phyloP scores from a whole-genome alignment of 345 rosid species.

The Brassica napus region DNA sequence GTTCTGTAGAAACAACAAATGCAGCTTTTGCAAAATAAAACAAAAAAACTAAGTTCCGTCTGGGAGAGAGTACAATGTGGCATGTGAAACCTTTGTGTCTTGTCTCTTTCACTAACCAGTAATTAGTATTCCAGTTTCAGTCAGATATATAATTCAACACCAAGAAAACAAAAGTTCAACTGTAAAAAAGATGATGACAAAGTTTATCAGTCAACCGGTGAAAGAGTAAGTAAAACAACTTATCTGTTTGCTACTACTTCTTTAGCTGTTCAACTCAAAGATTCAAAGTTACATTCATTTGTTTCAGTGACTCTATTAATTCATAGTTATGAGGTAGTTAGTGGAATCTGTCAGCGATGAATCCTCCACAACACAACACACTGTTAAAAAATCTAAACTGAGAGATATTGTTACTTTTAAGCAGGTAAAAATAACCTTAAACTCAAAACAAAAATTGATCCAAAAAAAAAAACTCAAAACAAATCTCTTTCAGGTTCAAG shows the following conservation, averaged over 20 bases:
- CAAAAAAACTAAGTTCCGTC: conserved; percentile 22
- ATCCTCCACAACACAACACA: not conserved
- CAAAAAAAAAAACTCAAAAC: not conserved
- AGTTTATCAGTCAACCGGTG: conserved; percentile 1
- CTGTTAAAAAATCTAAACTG: not conserved
- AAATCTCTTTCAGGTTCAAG: conserved; percentile 13
- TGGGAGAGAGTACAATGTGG: conserved; percentile 37
- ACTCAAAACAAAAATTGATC: not conserved
- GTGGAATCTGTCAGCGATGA: conserved; percentile 6
- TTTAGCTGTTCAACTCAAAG: conserved; percentile 12
- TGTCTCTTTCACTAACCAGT: conserved; percentile 40
- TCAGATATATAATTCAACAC: not conserved
- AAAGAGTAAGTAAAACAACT: conserved; percentile 3
- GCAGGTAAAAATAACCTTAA: conserved; percentile 12
- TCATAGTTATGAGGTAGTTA: not conserved
- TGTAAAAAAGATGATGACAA: not conserved
- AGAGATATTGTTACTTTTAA: not conserved
- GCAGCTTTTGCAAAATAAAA: conserved; percentile 26
- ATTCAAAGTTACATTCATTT: conserved; percentile 24
- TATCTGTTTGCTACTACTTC: not conserved
- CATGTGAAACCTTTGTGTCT: conserved; percentile 41
- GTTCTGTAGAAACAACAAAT: conserved; percentile 8
- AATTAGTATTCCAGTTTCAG: conserved; percentile 31
- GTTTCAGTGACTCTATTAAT: conserved; percentile 10
- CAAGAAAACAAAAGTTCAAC: not conserved